Evolutionary conservation across 2,329 filamentous ascomycete species (phyloP).

Genomic region (Colletotrichum sp.): DNA sequence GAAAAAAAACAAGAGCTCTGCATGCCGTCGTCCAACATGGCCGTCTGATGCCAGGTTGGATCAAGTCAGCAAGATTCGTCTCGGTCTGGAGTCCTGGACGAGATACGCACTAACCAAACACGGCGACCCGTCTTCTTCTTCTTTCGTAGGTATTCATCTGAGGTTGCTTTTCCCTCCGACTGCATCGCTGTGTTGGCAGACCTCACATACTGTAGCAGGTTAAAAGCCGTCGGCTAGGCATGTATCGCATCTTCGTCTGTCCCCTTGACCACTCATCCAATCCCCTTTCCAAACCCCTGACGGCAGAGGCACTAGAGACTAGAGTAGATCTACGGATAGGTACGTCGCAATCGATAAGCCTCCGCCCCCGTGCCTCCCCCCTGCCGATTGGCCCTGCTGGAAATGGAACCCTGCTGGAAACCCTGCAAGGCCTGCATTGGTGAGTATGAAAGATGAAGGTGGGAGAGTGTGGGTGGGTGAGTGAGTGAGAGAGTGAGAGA

Average conservation of each 20-base stretch:
- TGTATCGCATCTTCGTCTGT: background rate
- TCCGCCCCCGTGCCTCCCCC: background rate
- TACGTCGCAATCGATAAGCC: conserved; percentile 9
- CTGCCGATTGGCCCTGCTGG: conserved; percentile 5
- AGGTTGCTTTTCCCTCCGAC: background rate
- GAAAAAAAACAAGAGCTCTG: background rate
- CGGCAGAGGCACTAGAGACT: background rate
- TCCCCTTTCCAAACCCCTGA: background rate
- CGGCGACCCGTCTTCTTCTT: background rate
- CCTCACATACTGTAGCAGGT: background rate
- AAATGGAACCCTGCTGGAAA: background rate
- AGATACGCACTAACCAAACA: background rate
- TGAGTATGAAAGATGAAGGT: background rate
- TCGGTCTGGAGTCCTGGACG: background rate
- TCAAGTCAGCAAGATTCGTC: background rate
- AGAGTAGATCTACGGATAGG: background rate
- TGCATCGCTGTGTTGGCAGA: background rate
- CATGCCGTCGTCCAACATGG: background rate
- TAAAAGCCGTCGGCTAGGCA: background rate
- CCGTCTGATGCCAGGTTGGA: background rate
- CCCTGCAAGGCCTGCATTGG: background rate
- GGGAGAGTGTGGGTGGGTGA: background rate
- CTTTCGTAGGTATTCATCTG: background rate
- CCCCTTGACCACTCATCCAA: background rate
- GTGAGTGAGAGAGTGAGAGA: background rate